phyloP scores from a whole-genome alignment of 1,284 basidiomycete species.

The Agaricales sp. region DNA sequence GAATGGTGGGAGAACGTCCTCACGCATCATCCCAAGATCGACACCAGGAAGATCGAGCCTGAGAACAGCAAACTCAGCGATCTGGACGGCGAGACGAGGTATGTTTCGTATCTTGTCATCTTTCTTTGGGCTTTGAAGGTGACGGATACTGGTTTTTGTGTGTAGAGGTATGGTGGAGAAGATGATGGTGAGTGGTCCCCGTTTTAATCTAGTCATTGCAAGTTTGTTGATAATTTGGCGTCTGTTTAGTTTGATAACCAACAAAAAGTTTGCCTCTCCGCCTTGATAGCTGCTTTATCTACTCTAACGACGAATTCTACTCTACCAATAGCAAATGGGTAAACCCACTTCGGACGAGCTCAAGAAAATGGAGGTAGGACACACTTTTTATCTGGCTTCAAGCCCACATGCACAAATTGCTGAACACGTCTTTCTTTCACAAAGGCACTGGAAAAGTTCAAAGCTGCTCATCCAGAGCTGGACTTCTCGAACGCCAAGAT shows the following conservation, averaged over 20 bases:
- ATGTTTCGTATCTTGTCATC: slow-evolving; percentile 11
- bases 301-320: not conserved
- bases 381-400: not conserved
- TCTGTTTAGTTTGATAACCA: slow-evolving; percentile 84
- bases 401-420: not conserved
- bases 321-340: slow-evolving; percentile 88
- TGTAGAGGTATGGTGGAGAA: slow-evolving; percentile 95
- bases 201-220: slow-evolving; percentile 8
- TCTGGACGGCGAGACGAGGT: slow-evolving; percentile 89
- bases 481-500: slow-evolving; percentile 93
- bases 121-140: slow-evolving; percentile 6
- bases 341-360: slow-evolving; percentile 88
- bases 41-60: slow-evolving; percentile 94
- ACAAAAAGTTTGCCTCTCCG: slow-evolving; percentile 60
- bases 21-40: slow-evolving; percentile 92
- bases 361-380: slow-evolving; percentile 75
- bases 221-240: slow-evolving; percentile 4
- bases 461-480: slow-evolving; percentile 84
- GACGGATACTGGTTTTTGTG: slow-evolving; percentile 5
- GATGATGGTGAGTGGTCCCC: slow-evolving; percentile 96
- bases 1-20: slow-evolving; percentile 99
- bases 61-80: slow-evolving; percentile 95
- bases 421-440: slow-evolving; percentile 6
- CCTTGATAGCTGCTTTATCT: slow-evolving; percentile 2
- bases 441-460: slow-evolving; percentile 82